Conservation (phyloP, 139 green algal species). For the Coelastrella sp. region DNA sequence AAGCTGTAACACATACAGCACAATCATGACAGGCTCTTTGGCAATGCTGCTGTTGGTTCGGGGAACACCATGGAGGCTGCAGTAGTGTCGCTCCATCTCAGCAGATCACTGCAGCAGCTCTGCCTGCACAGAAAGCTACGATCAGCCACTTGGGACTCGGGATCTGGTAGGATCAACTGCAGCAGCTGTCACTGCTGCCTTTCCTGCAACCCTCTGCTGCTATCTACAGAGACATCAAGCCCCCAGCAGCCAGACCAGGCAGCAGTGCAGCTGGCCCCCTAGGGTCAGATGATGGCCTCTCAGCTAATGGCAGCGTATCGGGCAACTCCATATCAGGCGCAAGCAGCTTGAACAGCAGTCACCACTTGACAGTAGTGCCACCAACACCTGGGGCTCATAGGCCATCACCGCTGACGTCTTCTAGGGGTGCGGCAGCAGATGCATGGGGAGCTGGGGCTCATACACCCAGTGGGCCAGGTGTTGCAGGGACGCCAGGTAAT, state of each 20-base stretch:
- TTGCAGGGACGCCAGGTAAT: neutral
- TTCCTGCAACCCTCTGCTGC: neutral
- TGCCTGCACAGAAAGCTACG: no score
- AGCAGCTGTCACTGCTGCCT: neutral
- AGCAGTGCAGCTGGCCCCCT: neutral
- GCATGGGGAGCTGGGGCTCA: neutral
- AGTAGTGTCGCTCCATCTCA: neutral
- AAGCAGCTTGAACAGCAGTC: constrained; percentile 5
- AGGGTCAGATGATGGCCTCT: constrained; percentile 1
- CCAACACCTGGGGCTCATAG: neutral
- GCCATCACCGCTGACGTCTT: neutral
- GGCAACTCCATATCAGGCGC: neutral
- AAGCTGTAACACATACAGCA: no score
- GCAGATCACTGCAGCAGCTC: neutral
- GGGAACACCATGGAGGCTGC: no score
- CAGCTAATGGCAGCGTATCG: neutral
- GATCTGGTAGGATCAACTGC: neutral
- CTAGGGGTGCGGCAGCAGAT: constrained; percentile 4
- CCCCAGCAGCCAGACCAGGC: neutral
- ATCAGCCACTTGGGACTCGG: no score
- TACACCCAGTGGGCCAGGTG: neutral
- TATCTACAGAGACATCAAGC: constrained; percentile 37
- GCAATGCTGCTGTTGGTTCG: no score
- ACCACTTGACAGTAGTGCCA: neutral
- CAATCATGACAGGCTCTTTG: no score